Conservation (phyloP, 2,329 filamentous ascomycete genomes). For the Phialemoniopsis sp. region DNA sequence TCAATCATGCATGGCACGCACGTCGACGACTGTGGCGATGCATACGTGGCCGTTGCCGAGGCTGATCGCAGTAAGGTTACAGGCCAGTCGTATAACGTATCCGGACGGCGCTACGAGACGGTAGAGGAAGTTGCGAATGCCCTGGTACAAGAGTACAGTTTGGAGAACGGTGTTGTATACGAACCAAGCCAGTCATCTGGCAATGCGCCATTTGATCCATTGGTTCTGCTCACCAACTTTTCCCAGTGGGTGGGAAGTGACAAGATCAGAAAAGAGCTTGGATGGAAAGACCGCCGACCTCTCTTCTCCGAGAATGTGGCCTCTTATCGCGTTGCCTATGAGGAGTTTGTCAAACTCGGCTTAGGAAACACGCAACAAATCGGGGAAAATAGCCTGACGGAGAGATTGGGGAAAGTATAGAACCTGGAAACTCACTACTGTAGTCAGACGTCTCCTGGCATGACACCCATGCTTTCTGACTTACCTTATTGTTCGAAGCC, state of each 20-base stretch:
- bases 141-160: conserved; percentile 32
- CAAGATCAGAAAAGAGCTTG: conserved; percentile 31
- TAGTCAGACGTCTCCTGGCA: no score
- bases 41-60: conserved; percentile 41
- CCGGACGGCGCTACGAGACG: conserved; percentile 37
- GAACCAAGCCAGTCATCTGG: conserved; percentile 6
- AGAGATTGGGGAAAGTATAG: no score
- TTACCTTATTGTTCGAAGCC: no score
- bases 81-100: conserved; percentile 41
- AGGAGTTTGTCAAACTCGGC: conserved; percentile 15
- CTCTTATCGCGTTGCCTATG: conserved; percentile 32
- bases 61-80: conserved; percentile 20
- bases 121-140: conserved; percentile 29
- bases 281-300: conserved; percentile 30
- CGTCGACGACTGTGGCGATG: conserved; percentile 44
- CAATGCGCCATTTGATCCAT: conserved; percentile 7
- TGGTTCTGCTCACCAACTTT: conserved; percentile 23
- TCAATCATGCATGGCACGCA: conserved; percentile 41
- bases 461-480: no score
- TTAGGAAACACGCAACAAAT: no score
- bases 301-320: conserved; percentile 30
- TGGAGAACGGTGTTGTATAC: conserved; percentile 19
- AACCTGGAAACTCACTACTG: no score
- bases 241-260: conserved; percentile 38
- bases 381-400: no score